Conservation (phyloP, 148 eudicot genomes). For the Vaccinium darrowii region DNA sequence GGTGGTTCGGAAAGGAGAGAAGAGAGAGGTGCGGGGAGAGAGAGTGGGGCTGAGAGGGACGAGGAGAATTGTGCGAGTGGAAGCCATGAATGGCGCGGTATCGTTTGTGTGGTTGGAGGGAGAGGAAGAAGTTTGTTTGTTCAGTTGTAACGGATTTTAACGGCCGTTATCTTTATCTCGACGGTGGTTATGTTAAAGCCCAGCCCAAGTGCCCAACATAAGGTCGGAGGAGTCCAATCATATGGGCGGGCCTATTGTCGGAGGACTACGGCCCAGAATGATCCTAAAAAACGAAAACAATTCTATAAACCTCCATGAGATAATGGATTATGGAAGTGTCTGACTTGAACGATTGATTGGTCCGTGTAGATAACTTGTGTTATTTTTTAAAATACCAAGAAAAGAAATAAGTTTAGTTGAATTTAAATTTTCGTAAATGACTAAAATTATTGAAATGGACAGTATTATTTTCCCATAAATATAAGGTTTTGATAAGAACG, state of each 20-base stretch:
- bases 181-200: not conserved
- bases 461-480: no score
- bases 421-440: no score
- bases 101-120: not conserved
- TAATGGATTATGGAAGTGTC: no score
- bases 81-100: constrained; percentile 34
- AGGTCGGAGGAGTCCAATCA: not conserved
- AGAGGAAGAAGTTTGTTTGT: not conserved
- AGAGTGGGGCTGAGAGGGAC: constrained; percentile 28
- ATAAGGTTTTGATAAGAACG: no score
- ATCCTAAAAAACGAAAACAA: no score
- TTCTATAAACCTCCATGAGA: no score
- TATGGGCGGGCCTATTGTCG: not conserved
- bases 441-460: no score
- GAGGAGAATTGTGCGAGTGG: constrained; percentile 24
- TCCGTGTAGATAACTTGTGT: no score
- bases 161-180: not conserved
- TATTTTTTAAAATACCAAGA: no score
- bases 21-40: constrained; percentile 22
- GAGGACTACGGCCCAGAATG: no score
- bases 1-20: constrained; percentile 24
- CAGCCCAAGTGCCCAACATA: not conserved
- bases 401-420: no score
- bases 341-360: no score
- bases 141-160: not conserved